Evolutionary conservation across 352 stramenopile genomes (phyloP).

Genomic region (Plasmopara viticola): DNA sequence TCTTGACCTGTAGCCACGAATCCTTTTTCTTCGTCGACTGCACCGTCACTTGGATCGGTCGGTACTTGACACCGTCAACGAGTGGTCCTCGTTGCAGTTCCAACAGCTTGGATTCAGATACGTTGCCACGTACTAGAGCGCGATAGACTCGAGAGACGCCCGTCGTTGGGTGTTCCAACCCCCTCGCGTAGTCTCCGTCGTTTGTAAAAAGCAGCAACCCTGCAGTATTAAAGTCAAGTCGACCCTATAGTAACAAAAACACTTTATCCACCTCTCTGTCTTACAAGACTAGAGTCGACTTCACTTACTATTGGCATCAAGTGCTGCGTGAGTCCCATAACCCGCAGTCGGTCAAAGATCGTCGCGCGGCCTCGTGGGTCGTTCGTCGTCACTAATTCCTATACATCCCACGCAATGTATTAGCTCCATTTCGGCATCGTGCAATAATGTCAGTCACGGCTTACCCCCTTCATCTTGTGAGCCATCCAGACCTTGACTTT

Average conservation of each 20-base stretch:
- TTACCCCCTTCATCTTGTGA: conserved; percentile 81
- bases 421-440: no score
- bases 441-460: conserved; percentile 6
- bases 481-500: conserved; percentile 76
- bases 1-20: conserved; percentile 83
- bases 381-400: conserved; percentile 74
- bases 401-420: not conserved
- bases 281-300: no score
- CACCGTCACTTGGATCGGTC: conserved; percentile 59
- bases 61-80: conserved; percentile 82
- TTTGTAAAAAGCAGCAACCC: conserved; percentile 90
- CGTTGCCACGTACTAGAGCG: conserved; percentile 72
- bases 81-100: conserved; percentile 70
- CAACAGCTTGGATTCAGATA: conserved; percentile 74
- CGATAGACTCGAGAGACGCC: conserved; percentile 75
- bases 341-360: conserved; percentile 82
- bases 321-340: conserved; percentile 76
- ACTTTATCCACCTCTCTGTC: not conserved
- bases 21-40: conserved; percentile 83
- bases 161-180: conserved; percentile 84
- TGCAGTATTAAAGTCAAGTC: conserved; percentile 91
- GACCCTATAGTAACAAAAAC: conserved; percentile 33
- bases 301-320: conserved; percentile 81
- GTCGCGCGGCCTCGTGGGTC: conserved; percentile 78
- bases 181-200: conserved; percentile 84